Conservation (phyloP, 441 rosid genomes). For the Erysimum cheiri region DNA sequence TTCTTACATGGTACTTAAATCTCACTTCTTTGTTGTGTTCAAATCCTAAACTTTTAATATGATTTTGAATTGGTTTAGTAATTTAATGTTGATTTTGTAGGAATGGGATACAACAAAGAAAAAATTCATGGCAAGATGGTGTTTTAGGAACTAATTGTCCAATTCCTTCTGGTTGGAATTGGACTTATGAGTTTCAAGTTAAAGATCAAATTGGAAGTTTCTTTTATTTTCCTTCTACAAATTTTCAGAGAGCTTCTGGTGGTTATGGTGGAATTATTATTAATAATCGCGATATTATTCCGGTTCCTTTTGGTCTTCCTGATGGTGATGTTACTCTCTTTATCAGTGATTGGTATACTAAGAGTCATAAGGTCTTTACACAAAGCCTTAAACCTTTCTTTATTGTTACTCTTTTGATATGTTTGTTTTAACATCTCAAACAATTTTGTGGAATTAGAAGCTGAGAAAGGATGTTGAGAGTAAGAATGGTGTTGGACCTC, state of each 20-base stretch:
- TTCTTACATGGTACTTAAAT: constrained; percentile 73
- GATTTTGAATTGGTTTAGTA: neutral
- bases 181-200: constrained; percentile 94
- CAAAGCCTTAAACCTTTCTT: too few species aligned
- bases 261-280: constrained; percentile 86
- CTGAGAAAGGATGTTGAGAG: constrained; percentile 72
- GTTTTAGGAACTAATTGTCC: constrained; percentile 93
- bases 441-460: constrained; percentile 52
- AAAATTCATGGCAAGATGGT: constrained; percentile 96
- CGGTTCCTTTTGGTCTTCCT: constrained; percentile 71
- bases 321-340: constrained; percentile 79
- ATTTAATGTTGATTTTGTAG: constrained; percentile 41
- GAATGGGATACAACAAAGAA: constrained; percentile 85
- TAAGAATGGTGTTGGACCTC: constrained; percentile 63
- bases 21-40: neutral
- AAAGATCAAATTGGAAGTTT: constrained; percentile 96
- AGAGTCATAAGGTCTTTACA: constrained; percentile 77
- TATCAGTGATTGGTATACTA: constrained; percentile 82
- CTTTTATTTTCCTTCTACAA: constrained; percentile 78
- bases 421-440: constrained; percentile 16
- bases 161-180: constrained; percentile 91
- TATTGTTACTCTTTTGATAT: constrained; percentile 18
- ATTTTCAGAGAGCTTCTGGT: constrained; percentile 84
- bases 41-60: neutral
- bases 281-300: constrained; percentile 78